Evolutionary conservation across 2,329 filamentous ascomycete species (phyloP), one percentile per base, ranked within the genome.

Genomic region (Diaporthe sp.): DNA sequence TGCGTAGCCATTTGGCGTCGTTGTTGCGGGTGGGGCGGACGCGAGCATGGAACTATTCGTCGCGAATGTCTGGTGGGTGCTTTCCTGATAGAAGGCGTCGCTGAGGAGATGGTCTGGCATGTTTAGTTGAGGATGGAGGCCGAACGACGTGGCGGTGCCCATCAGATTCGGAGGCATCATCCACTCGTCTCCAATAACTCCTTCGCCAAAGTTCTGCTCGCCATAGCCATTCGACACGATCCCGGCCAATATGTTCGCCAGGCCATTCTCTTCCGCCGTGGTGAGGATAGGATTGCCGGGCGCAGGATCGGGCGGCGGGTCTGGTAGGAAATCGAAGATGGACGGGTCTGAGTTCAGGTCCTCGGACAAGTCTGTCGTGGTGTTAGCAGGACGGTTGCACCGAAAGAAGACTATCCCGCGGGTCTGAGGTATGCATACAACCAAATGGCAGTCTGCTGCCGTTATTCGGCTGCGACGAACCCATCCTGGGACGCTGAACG

Each of bases 281-380:
- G 91, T 89, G 75, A 94, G 87, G 53, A 94, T 86, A 25, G 92
- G 90, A 50, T 88, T 88, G n/a, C 92, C 92, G 3, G 88, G 89
- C 13, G 92, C 89, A 63, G 90, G 90, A 68, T 91, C 89, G 56
- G 92, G 91, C 70, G 91, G 88, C 77, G 89, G 86, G 72, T 86
- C 83, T 71, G 86, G 84, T 32, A 86, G 84, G 70, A 81, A 80
- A 71, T 86, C 85, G 72, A 50, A 73, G 50, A 73, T 58, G 75
- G 53, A 61, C 71, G 55, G 66, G 32, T 71, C 70, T 53, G 70
- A 32, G 56, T 42, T 63, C 19, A 37, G 70, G 53, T 71, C 70
- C 35, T 71, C 70, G 44, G 70, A 65, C 22, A 71, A 35, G 50
- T 71, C 70, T 71, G 47, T 55, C 10, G 42, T n/a, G 4, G 19